phyloP scores from a whole-genome alignment of 139 green algal species.

The Auxenochlorella protothecoides region DNA sequence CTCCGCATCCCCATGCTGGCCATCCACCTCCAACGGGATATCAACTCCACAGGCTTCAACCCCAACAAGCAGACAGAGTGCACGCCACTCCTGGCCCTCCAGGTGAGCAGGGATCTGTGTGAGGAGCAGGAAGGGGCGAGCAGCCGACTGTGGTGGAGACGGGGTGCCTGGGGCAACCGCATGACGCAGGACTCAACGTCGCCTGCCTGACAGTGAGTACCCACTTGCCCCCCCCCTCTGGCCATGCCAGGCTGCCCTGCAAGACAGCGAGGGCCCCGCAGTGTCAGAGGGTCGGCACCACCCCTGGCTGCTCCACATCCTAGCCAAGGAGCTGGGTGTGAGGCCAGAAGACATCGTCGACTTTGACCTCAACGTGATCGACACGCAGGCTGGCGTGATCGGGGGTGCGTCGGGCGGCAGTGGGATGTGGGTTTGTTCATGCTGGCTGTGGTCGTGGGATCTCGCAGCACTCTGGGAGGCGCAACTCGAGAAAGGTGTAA shows the following conservation, averaged over 20 bases:
- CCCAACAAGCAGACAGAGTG: conserved; percentile 84
- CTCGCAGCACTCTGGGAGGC: too few species aligned
- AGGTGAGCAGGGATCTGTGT: too few species aligned
- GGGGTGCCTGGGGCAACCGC: too few species aligned
- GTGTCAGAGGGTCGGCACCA: conserved; percentile 41
- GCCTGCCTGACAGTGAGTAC: too few species aligned
- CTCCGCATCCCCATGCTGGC: conserved; percentile 86
- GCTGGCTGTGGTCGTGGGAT: too few species aligned
- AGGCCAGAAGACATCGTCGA: conserved; percentile 71
- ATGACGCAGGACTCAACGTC: too few species aligned
- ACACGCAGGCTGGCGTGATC: conserved; percentile 64
- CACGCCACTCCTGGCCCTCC: conserved; percentile 57
- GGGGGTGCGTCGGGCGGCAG: conserved; percentile 15
- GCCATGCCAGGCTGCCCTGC: too few species aligned
- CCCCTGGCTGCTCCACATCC: conserved; percentile 54
- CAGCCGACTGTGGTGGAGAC: too few species aligned
- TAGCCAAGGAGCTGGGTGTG: conserved; percentile 65
- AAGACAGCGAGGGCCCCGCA: too few species aligned
- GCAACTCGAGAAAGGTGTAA: too few species aligned
- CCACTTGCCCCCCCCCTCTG: too few species aligned
- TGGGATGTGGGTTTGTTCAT: neutral
- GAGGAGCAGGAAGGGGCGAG: too few species aligned
- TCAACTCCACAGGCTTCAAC: conserved; percentile 80
- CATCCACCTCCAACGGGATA: conserved; percentile 75
- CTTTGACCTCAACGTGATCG: conserved; percentile 93